phyloP scores from a whole-genome alignment of 2,329 filamentous ascomycete genomes.

The Neofusicoccum kwambonambiense region DNA sequence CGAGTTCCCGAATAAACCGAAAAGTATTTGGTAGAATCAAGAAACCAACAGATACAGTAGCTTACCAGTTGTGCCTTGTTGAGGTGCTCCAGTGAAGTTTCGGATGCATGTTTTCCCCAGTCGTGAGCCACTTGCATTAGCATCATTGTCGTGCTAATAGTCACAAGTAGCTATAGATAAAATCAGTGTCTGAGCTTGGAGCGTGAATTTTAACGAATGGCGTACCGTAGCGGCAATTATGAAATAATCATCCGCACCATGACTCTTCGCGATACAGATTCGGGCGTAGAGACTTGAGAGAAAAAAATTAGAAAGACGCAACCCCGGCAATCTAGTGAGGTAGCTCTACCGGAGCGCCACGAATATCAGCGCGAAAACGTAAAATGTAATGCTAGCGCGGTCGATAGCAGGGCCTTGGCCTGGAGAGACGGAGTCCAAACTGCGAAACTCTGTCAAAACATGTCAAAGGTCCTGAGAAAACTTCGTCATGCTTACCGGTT shows the following conservation, averaged over 20 bases:
- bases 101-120: slow-evolving; percentile 2
- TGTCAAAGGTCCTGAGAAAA: not conserved
- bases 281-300: not conserved
- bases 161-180: not conserved
- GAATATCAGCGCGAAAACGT: not conserved
- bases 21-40: fast-evolving
- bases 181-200: not conserved
- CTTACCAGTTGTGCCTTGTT: slow-evolving; percentile 6
- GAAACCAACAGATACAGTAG: not conserved
- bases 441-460: not conserved
- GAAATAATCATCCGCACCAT: not conserved
- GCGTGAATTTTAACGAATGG: not conserved
- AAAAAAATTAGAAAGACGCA: not conserved
- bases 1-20: not conserved
- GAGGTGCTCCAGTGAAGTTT: not conserved
- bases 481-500: not conserved
- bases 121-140: not conserved
- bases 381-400: not conserved
- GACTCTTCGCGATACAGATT: not conserved
- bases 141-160: not conserved
- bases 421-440: not conserved
- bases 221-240: not conserved
- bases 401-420: not conserved
- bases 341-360: not conserved
- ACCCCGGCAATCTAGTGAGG: too few species aligned